A percentile compares a stretch with the other conserved stretches of the same genome.
These are phyloP conservation scores for Sclerotinia sclerotiorum DNA, from an alignment of 2,329 filamentous ascomycete genomes.

Conservation along the genomic window DNA sequence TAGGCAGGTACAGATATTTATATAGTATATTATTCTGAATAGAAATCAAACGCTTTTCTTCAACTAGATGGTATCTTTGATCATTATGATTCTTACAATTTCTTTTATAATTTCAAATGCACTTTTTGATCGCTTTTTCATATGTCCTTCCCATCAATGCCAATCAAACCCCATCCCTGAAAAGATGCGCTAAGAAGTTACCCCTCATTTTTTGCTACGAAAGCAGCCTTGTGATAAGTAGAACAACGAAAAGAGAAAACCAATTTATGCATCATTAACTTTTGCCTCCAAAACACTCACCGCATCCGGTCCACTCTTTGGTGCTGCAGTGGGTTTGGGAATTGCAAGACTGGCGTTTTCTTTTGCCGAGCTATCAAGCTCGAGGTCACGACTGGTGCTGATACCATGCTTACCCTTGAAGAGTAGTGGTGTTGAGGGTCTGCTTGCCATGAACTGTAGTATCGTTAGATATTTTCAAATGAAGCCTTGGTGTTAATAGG, in stretches of 20 bases:
- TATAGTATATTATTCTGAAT: not conserved
- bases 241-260: conserved; percentile 8
- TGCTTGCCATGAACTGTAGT: conserved; percentile 71
- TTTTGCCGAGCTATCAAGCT: conserved; percentile 37
- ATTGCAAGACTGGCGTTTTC: conserved; percentile 33
- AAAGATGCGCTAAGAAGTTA: conserved; percentile 2
- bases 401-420: conserved; percentile 56
- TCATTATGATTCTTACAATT: not conserved
- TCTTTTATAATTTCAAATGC: not conserved
- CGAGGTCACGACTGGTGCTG: conserved; percentile 44
- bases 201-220: conserved; percentile 13
- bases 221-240: not conserved
- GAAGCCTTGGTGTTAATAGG: conserved; percentile 79
- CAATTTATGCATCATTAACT: conserved; percentile 41
- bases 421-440: conserved; percentile 66
- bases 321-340: conserved; percentile 33
- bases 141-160: not conserved
- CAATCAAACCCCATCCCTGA: conserved; percentile 2
- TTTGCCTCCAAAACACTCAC: conserved; percentile 45
- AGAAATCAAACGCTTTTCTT: not conserved
- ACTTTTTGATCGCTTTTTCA: conserved; percentile 14
- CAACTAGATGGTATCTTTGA: not conserved
- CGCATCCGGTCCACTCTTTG: conserved; percentile 39
- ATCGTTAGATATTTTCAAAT: conserved; percentile 83
- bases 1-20: too few species aligned